Evolutionary conservation across 1,284 basidiomycete species (phyloP), one percentile per base, ranked within the genome.

Genomic region (Cutaneotrichosporon mucoides): DNA sequence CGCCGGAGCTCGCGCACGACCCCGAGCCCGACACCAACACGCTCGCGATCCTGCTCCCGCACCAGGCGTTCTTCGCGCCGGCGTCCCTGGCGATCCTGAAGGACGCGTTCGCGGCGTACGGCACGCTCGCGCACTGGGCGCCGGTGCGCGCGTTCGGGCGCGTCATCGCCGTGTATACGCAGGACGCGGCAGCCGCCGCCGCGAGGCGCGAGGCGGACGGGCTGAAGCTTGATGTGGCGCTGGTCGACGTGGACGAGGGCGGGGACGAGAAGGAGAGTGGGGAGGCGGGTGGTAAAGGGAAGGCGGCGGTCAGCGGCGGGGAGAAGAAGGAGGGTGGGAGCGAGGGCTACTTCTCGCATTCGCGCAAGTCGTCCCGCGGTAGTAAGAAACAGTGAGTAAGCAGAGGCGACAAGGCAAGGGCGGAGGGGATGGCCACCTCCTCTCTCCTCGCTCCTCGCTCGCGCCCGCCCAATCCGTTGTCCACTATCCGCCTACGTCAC

Each of bases 41-140:
- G 1, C 79, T 89, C 45, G 81, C 87, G 34, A 81, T 90, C 46
- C 84, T 88, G 1, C 80, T 83, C 1, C 76, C 89, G 1, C 86
- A 87, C 9, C 82, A 78, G 57, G 76, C 81, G 2, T 87, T 91
- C 79, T 93, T 84, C 79, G 78, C 86, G 45, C 85, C 87, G 1
- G 66, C 82, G 0, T 82, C 90, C 50, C 81, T 91, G 13, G 75
- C 82, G n/a, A 82, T 88, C 5, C 80, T 93, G 35, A 82, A 80
- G 47, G 76, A 81, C 15, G 86, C 91, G 68, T 93, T 93, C 71
- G 80, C 80, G 5, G 73, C 81, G 0, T 92, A 86, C 70, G 93
- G 92, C 13, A 78, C 82, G 36, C 84, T 96, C 15, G 86, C 88
- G 68, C 84, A 88, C 67, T 96, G 92, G 91, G 90, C 89, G 1